Conservation (phyloP, 371 early-diverging fungal genomes). For the Coemansia sp. region DNA sequence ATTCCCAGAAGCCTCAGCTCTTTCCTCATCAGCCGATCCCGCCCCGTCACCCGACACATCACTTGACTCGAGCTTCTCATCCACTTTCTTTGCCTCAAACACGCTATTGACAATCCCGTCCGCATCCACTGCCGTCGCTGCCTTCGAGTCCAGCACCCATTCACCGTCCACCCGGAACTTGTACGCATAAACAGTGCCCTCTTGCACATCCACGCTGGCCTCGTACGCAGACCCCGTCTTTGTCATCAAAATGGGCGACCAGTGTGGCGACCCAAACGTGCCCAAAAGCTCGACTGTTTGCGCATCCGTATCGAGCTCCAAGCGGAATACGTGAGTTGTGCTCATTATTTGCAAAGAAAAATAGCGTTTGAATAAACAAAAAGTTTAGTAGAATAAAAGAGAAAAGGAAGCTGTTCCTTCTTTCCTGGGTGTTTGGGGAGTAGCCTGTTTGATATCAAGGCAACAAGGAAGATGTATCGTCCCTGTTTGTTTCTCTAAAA, state of each 20-base stretch:
- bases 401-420: neutral
- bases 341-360: constrained; percentile 6
- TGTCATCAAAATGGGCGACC: constrained; percentile 40
- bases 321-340: constrained; percentile 31
- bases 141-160: constrained; percentile 41
- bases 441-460: neutral
- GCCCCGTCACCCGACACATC: constrained; percentile 1
- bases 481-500: neutral
- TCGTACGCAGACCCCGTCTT: constrained; percentile 20
- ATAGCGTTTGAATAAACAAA: neutral
- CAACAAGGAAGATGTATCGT: neutral
- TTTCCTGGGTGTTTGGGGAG: too few species aligned
- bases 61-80: neutral
- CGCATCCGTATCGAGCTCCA: constrained; percentile 13
- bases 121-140: constrained; percentile 22
- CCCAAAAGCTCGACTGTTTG: constrained; percentile 37
- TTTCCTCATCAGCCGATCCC: neutral
- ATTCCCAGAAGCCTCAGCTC: too few species aligned
- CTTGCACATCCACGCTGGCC: constrained; percentile 19
- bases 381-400: constrained; percentile 5
- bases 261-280: constrained; percentile 37
- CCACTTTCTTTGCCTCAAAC: constrained; percentile 4
- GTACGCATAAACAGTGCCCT: constrained; percentile 26
- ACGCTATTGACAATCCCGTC: constrained; percentile 38
- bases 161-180: constrained; percentile 46